A percentile compares a stretch with the other conserved stretches of the same genome.
Evolutionary conservation across 2,329 filamentous ascomycete genomes (phyloP).

Genomic region (Chrysoporthe deuterocubensis): DNA sequence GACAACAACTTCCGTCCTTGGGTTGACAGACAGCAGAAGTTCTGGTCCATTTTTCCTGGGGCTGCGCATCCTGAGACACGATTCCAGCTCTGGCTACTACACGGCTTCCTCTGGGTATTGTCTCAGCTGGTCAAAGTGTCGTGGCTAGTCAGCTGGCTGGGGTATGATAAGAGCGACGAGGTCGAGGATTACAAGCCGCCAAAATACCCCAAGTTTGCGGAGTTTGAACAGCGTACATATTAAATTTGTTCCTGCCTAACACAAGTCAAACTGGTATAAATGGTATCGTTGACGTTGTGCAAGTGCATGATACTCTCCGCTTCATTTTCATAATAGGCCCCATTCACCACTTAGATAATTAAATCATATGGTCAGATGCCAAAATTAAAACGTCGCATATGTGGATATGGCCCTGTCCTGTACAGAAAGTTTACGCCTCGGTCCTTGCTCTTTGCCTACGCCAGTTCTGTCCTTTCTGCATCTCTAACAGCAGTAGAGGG

Average conservation of each 20-base stretch:
- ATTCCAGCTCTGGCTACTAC: neutral
- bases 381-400: neutral
- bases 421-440: neutral
- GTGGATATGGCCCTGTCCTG: neutral
- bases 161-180: neutral
- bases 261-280: neutral
- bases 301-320: neutral
- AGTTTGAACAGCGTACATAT: neutral
- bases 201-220: neutral
- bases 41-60: neutral
- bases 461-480: conserved; percentile 3
- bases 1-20: conserved; percentile 49
- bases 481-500: conserved; percentile 14
- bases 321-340: too few species aligned
- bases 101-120: neutral
- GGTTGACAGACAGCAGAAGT: conserved; percentile 44
- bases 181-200: neutral
- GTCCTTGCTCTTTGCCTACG: neutral
- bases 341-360: too few species aligned
- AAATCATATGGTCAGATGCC: neutral
- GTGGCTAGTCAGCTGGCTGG: neutral
- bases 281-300: neutral
- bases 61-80: neutral
- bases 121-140: neutral
- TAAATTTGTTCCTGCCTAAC: neutral